phyloP scores from a whole-genome alignment of 768 basidiomycete species.

The Tricholoma flavovirens region DNA sequence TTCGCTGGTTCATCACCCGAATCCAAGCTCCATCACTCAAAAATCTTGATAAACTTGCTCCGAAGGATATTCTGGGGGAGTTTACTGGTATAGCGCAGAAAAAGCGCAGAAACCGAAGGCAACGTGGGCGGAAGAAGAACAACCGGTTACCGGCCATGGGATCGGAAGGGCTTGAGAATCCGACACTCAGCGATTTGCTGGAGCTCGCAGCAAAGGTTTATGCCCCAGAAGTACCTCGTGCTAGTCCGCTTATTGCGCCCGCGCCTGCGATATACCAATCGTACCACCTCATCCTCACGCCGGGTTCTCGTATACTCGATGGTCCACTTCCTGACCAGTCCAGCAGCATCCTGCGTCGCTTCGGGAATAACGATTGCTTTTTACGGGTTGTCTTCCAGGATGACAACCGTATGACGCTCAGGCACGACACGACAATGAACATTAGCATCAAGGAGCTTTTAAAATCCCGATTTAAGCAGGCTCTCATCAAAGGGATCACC shows the following conservation, averaged over 20 bases:
- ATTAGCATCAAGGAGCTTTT: slow-evolving; percentile 23
- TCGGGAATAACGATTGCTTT: slow-evolving; percentile 34
- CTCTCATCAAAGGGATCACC: slow-evolving; percentile 26
- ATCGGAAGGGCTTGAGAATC: background rate
- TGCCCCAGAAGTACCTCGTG: slow-evolving; percentile 2
- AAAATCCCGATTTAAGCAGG: slow-evolving; percentile 26
- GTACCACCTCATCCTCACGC: slow-evolving; percentile 6
- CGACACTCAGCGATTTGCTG: slow-evolving; percentile 4
- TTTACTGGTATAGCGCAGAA: background rate
- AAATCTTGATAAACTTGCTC: slow-evolving; percentile 2
- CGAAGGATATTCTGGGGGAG: slow-evolving; percentile 2
- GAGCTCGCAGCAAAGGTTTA: slow-evolving; percentile 3
- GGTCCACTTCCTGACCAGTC: slow-evolving; percentile 11
- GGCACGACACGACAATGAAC: background rate
- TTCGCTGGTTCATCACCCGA: slow-evolving; percentile 1
- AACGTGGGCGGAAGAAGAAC: slow-evolving; percentile 1
- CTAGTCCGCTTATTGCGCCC: slow-evolving; percentile 1
- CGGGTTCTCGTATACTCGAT: background rate
- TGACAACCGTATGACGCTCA: slow-evolving; percentile 23
- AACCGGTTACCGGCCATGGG: background rate
- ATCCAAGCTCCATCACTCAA: slow-evolving; percentile 4
- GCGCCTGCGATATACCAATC: slow-evolving; percentile 4
- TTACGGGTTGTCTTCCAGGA: slow-evolving; percentile 45
- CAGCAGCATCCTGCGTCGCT: slow-evolving; percentile 22
- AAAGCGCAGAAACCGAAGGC: slow-evolving; percentile 4